Percentiles rank a stretch among this genome's conserved stretches.
Evolutionary conservation across 2,329 filamentous ascomycete species (phyloP).

Genomic region (Drechslera avenae): DNA sequence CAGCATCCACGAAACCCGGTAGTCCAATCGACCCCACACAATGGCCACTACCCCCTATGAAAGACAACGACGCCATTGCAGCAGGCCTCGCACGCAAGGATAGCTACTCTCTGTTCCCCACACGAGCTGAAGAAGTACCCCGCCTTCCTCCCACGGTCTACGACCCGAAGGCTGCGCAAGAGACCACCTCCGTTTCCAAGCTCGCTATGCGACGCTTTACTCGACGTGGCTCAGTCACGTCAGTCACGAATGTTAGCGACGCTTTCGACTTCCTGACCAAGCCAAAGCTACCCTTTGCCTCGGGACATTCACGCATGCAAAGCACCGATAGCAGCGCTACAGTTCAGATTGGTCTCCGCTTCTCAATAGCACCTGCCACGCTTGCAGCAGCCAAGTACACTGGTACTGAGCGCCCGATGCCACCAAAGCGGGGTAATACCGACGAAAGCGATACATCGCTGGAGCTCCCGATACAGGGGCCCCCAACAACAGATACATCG

Average conservation of each 20-base stretch:
- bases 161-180: conserved; percentile 30
- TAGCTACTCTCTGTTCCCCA: conserved; percentile 49
- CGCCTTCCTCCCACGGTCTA: conserved; percentile 49
- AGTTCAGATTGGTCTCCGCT: conserved; percentile 71
- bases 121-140: conserved; percentile 47
- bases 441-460: conserved; percentile 36
- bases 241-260: conserved; percentile 47
- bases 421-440: conserved; percentile 29
- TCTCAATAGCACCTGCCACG: conserved; percentile 58
- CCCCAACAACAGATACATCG: conserved; percentile 19
- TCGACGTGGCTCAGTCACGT: conserved; percentile 44
- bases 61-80: conserved; percentile 24
- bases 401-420: conserved; percentile 21
- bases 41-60: conserved; percentile 45
- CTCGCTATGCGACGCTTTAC: conserved; percentile 41
- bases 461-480: conserved; percentile 40
- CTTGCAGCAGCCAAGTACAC: conserved; percentile 43
- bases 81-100: conserved; percentile 35
- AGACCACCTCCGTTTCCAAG: conserved; percentile 31
- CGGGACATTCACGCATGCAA: conserved; percentile 59
- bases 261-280: conserved; percentile 46
- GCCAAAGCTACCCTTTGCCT: conserved; percentile 48
- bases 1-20: conserved; percentile 33
- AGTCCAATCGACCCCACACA: conserved; percentile 41
- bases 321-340: conserved; percentile 70